A percentile compares a stretch with the other conserved stretches of the same genome.
phyloP scores from a whole-genome alignment of 139 green algal species.

The Tetraselmis chui region DNA sequence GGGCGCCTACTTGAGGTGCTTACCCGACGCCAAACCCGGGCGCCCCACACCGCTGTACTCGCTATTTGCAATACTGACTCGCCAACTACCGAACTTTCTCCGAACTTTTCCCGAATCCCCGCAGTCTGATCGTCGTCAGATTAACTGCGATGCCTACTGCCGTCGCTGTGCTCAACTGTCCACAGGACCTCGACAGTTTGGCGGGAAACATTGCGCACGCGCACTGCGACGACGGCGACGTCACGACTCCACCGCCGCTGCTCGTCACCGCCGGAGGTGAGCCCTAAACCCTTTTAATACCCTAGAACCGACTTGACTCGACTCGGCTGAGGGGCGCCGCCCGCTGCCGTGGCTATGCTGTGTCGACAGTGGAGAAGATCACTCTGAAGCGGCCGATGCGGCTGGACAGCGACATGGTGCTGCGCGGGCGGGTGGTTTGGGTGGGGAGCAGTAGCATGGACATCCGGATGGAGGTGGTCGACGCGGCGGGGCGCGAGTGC shows the following conservation, averaged over 20 bases:
- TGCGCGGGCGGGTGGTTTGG: conserved; percentile 58
- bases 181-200: conserved; percentile 72
- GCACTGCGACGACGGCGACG: conserved; percentile 36
- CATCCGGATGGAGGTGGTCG: conserved; percentile 53
- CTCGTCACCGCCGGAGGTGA: conserved; percentile 72
- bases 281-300: conserved; percentile 10
- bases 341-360: too few relatives aligned
- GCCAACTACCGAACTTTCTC: too few relatives aligned
- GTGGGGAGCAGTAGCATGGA: conserved; percentile 68
- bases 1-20: background rate
- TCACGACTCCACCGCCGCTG: conserved; percentile 37
- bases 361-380: background rate
- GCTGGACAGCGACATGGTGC: background rate
- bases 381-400: conserved; percentile 1
- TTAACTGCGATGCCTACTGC: too few relatives aligned
- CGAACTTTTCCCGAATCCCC: too few relatives aligned
- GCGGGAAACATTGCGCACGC: conserved; percentile 67
- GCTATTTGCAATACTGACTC: too few relatives aligned
- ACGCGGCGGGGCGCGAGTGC: conserved; percentile 15
- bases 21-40: background rate
- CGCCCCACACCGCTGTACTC: too few relatives aligned
- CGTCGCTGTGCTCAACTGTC: too few relatives aligned
- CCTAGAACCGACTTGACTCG: too few relatives aligned
- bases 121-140: too few relatives aligned
- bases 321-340: too few relatives aligned